A percentile compares a stretch with the other conserved stretches of the same genome.
These are phyloP conservation scores for Fusarium burgessii DNA, from an alignment of 2,329 filamentous ascomycete genomes.

Conservation along the genomic window DNA sequence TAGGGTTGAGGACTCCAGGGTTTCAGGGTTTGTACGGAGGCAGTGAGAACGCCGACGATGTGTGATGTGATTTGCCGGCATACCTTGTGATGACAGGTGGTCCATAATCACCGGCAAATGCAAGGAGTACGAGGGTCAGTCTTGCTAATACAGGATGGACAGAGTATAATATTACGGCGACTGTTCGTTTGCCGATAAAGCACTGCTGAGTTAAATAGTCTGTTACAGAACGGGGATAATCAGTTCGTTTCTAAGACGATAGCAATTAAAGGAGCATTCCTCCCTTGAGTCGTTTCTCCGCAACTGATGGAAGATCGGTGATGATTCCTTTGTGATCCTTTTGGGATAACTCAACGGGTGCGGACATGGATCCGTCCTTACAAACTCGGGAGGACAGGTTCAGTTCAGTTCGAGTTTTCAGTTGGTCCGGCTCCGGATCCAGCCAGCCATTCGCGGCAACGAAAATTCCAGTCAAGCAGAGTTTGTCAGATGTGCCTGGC, in stretches of 20 bases:
- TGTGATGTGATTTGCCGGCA: constrained; percentile 28
- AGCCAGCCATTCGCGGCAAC: constrained; percentile 25
- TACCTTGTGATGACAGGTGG: constrained; percentile 12
- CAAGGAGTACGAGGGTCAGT: constrained; percentile 14
- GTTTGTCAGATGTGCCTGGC: constrained; percentile 15
- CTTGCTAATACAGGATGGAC: constrained; percentile 13
- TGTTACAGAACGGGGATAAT: neutral
- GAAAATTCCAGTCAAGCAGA: constrained; percentile 32
- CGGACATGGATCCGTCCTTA: neutral
- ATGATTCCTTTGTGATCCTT: constrained; percentile 6
- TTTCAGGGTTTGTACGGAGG: constrained; percentile 62
- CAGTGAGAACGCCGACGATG: constrained; percentile 61
- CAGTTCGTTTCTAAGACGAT: neutral
- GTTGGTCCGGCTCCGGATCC: constrained; percentile 16
- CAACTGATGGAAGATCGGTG: constrained; percentile 1
- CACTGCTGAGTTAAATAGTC: neutral
- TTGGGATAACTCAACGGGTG: neutral
- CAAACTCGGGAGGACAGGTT: neutral
- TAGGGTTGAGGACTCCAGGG: constrained; percentile 56
- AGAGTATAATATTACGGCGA: constrained; percentile 7
- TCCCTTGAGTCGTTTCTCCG: constrained; percentile 5
- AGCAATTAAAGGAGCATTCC: constrained; percentile 4
- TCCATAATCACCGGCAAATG: constrained; percentile 2
- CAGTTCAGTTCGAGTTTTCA: constrained; percentile 8
- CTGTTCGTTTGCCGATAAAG: neutral